Percentiles rank a stretch among this genome's conserved stretches.
These are phyloP conservation scores for Macadamia integrifolia DNA, from an alignment of 164 flowering plant species.

Conservation along the genomic window DNA sequence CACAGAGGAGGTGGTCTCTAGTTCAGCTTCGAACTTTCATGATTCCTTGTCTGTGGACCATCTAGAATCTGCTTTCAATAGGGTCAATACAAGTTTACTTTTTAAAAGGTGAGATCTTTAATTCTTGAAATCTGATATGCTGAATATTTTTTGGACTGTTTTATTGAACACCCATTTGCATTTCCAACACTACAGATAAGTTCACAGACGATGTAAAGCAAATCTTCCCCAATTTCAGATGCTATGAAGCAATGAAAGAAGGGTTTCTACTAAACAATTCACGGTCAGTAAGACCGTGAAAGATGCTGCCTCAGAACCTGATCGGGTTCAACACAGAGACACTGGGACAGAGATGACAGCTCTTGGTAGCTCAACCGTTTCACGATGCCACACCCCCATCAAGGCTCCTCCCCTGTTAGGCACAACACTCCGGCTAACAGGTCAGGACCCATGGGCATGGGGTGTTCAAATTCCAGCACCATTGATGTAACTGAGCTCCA, in stretches of 20 bases:
- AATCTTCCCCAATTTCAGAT: constrained; percentile 34
- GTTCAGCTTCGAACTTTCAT: constrained; percentile 27
- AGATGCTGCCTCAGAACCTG: constrained; percentile 42
- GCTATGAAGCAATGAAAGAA: constrained; percentile 62
- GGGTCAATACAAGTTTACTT: constrained; percentile 40
- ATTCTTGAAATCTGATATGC: not conserved
- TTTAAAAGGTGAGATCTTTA: constrained; percentile 58
- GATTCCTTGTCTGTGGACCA: constrained; percentile 31
- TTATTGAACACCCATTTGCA: constrained; percentile 6
- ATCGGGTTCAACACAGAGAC: constrained; percentile 48
- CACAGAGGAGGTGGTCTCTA: constrained; percentile 36
- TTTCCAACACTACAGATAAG: constrained; percentile 54
- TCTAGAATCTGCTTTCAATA: constrained; percentile 37
- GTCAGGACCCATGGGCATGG: constrained; percentile 51
- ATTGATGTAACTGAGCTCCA: constrained; percentile 54
- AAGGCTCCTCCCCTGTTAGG: constrained; percentile 71
- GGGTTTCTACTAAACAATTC: constrained; percentile 59
- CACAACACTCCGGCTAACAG: constrained; percentile 76
- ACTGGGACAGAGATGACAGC: constrained; percentile 95
- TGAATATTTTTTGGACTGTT: not conserved
- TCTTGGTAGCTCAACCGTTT: constrained; percentile 60
- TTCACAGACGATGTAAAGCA: constrained; percentile 60
- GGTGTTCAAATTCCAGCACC: constrained; percentile 12
- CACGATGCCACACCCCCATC: constrained; percentile 69
- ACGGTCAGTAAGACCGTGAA: constrained; percentile 36